Evolutionary conservation across 371 early-diverging fungal genomes (phyloP).

Genomic region (Entomophthora muscae): DNA sequence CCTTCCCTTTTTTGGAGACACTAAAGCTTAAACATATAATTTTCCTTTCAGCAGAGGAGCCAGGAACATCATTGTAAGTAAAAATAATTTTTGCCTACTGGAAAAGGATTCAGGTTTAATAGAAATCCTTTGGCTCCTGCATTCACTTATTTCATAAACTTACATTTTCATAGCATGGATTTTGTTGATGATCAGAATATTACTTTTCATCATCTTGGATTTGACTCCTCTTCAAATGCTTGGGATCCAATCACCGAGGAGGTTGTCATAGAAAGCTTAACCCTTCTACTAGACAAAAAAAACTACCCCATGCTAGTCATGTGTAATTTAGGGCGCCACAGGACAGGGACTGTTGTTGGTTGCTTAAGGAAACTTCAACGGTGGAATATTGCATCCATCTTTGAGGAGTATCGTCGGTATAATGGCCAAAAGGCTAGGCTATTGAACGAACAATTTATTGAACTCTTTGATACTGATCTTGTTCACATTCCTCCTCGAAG

Average conservation of each 20-base stretch:
- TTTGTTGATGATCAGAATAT: conserved; percentile 96
- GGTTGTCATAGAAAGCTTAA: conserved; percentile 78
- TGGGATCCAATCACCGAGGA: conserved; percentile 95
- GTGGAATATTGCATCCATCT: conserved; percentile 94
- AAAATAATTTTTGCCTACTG: neutral
- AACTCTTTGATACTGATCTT: conserved; percentile 88
- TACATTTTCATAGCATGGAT: conserved; percentile 45
- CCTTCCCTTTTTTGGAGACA: conserved; percentile 91
- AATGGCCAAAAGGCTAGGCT: conserved; percentile 91
- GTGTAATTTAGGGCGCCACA: conserved; percentile 92
- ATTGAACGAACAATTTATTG: conserved; percentile 85
- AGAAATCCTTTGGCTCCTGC: no score
- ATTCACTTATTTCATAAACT: neutral
- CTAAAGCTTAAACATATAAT: conserved; percentile 80
- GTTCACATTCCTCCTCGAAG: conserved; percentile 53
- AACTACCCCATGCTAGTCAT: conserved; percentile 91
- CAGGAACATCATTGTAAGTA: conserved; percentile 73
- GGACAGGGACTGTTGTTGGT: conserved; percentile 93
- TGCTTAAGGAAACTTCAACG: conserved; percentile 89
- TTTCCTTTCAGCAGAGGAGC: conserved; percentile 91
- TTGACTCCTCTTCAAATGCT: conserved; percentile 60
- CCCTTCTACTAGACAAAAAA: conserved; percentile 65
- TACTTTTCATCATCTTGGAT: conserved; percentile 64
- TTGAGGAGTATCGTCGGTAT: conserved; percentile 91
- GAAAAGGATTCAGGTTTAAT: no score